phyloP scores from a whole-genome alignment of 176 grass and related monocot species.

The Lolium perenne region DNA sequence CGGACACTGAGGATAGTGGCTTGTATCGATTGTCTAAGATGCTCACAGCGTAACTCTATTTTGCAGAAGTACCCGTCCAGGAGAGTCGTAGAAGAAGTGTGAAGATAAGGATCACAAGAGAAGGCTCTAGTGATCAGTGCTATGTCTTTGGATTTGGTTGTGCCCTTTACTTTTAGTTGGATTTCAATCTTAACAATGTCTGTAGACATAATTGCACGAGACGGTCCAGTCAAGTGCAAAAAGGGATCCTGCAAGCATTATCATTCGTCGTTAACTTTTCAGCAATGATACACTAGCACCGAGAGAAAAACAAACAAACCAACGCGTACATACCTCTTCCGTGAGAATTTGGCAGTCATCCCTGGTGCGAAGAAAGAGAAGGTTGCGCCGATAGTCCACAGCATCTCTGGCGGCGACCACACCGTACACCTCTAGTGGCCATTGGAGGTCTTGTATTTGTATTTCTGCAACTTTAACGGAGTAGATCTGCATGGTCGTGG shows the following conservation, averaged over 20 bases:
- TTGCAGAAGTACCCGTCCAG: not conserved
- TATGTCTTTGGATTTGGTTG: not conserved
- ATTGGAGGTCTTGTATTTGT: not conserved
- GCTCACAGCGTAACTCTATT: not conserved
- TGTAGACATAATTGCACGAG: not conserved
- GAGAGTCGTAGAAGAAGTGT: not conserved
- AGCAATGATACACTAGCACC: not conserved
- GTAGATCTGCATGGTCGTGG: not conserved
- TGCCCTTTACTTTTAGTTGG: not conserved
- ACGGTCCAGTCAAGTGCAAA: not conserved
- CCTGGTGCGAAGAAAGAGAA: not conserved
- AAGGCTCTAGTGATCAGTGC: not conserved
- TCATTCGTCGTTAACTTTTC: not conserved
- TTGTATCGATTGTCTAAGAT: too few relatives aligned
- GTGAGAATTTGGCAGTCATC: not conserved
- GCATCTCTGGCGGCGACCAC: not conserved
- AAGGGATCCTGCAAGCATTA: not conserved
- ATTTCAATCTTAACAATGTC: not conserved
- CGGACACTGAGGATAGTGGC: too few relatives aligned
- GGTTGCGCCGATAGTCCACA: conserved; percentile 15
- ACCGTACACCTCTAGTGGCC: not conserved
- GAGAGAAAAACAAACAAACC: not conserved
- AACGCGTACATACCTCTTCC: not conserved
- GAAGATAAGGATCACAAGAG: not conserved
- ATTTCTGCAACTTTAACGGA: not conserved